Evolutionary conservation across 306 rosid species (phyloP).

Genomic region (cucumber (Cucumis sativus)): DNA sequence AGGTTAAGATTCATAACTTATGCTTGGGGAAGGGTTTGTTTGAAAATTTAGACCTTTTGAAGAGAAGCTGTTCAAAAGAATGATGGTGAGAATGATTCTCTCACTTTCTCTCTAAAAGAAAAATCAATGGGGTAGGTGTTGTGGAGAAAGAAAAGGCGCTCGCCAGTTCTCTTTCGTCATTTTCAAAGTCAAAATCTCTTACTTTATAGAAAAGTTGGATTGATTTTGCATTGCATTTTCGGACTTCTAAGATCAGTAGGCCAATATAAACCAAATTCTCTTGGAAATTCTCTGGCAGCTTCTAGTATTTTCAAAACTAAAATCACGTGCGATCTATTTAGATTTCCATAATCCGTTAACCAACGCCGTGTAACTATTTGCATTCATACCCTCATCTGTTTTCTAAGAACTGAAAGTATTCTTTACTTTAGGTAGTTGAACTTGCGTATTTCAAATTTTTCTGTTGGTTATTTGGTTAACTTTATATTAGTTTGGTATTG

Average conservation of each 20-base stretch:
- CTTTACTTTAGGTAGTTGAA: background rate
- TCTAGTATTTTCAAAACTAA: background rate
- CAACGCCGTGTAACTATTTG: background rate
- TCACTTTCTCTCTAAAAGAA: background rate
- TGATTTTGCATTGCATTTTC: background rate
- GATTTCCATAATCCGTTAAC: background rate
- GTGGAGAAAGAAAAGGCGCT: background rate
- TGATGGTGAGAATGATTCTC: background rate
- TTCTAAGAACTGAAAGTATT: background rate
- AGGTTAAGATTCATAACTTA: background rate
- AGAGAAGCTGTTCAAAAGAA: background rate
- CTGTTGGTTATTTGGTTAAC: background rate
- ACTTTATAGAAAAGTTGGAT: background rate
- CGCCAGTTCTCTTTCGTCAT: background rate
- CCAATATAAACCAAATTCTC: background rate
- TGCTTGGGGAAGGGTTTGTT: background rate
- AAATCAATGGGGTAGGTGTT: background rate
- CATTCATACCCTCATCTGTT: background rate
- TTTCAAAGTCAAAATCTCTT: conserved; percentile 5
- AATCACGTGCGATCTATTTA: background rate
- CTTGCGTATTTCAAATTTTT: background rate
- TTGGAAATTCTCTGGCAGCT: background rate
- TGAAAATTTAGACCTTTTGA: background rate
- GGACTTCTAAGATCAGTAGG: conserved; percentile 1
- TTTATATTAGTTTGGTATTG: background rate